Evolutionary conservation across 2,329 filamentous ascomycete species (phyloP).

Genomic region (Hypoxylon sp.): DNA sequence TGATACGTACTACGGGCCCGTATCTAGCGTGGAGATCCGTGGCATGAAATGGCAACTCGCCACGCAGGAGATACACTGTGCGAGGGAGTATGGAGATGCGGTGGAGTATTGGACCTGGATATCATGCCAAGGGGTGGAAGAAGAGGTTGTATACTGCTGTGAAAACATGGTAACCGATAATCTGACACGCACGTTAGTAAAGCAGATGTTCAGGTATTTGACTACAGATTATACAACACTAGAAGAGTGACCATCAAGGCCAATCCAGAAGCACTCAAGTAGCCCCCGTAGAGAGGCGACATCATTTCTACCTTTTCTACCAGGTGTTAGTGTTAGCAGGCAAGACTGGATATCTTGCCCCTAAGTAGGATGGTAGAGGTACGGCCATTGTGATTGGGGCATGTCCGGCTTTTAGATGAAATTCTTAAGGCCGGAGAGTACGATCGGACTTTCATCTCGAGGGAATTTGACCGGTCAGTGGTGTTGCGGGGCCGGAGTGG

Average conservation of each 20-base stretch:
- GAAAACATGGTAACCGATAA: not conserved
- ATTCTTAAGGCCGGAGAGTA: not conserved
- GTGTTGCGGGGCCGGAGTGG: not conserved
- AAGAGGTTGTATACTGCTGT: conserved; percentile 17
- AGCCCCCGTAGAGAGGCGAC: not conserved
- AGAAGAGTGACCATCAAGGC: not conserved
- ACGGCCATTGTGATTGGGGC: not conserved
- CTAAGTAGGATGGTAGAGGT: not conserved
- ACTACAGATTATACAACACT: not conserved
- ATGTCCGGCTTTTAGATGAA: not conserved
- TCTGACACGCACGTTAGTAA: not conserved
- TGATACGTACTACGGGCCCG: conserved; percentile 31
- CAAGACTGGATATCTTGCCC: not conserved
- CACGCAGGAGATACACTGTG: conserved; percentile 6
- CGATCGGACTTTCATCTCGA: not conserved
- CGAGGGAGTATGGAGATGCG: conserved; percentile 21
- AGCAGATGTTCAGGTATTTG: not conserved
- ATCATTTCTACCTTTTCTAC: not conserved
- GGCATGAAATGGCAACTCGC: conserved; percentile 9
- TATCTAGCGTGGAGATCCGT: conserved; percentile 21
- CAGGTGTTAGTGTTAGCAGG: not conserved
- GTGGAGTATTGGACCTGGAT: conserved; percentile 24
- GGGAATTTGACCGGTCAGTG: not conserved
- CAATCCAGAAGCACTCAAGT: not conserved
- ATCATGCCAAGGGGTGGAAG: conserved; percentile 30